Base-by-base conservation (phyloP, 1,284 basidiomycete genomes). In the Malassezia nana region DNA sequence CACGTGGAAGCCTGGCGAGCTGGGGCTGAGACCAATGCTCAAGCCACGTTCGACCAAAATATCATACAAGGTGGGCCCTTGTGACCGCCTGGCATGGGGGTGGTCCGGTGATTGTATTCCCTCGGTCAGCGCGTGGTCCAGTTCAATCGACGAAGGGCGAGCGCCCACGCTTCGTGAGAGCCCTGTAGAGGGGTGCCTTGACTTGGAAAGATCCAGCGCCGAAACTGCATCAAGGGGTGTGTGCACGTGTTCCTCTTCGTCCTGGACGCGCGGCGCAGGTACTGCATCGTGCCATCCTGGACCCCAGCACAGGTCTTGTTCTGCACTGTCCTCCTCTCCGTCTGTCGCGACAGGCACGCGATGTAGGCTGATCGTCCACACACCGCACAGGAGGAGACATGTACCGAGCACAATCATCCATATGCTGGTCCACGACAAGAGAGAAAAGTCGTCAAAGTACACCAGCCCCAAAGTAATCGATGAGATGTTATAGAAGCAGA, bases 401-500 rank as follows among this genome's bases (percentile, higher is more conserved):
- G 89, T 89, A 1, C 91, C 91, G 1, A 89, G 62, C 1, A 80
- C 78, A 46, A 96, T 87, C 24, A 92, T 79, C 4, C 77, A 71
- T 25, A 92, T 79, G 69, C 90, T 82, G 30, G 82, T 74, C 1
- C 80, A 77, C 0, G 82, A 78, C 38, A 96, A 82, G 18, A 84
- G 78, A 13, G 82, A 81, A 65, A 91, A 81, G 72, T 96, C 89
- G 74, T 92, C 80, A 74, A 89, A 96, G 75, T 92, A 96, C 45
- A 94, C 82, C 32, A 94, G 80, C 1, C 69, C 70, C 0, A 73
- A 57, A 5, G 65, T 64, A 46, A 74, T 74, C 12, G 87, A 89
- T 5, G 88, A 88, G 7, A 91, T 76, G 68, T 94, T 95, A 77
- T 94, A 96, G 74, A 90, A 89, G 75, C 89, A 94, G 75, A 95